phyloP scores from a whole-genome alignment of 768 basidiomycete species.

The Mycena floridula region DNA sequence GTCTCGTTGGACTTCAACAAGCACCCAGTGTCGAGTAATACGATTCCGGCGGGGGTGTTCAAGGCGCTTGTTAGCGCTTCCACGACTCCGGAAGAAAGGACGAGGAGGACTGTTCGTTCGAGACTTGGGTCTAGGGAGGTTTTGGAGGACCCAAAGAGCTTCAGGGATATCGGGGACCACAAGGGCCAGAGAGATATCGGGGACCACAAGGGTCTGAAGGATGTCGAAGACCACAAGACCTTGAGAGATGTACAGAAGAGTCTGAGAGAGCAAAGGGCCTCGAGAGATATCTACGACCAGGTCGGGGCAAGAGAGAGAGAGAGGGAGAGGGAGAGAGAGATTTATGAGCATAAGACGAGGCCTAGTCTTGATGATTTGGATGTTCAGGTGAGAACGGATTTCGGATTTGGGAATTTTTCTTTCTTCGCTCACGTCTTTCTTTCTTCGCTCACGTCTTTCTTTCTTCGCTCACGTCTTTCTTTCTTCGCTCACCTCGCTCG shows the following conservation, averaged over 20 bases:
- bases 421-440: too few relatives aligned
- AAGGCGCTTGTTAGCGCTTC: slow-evolving; percentile 56
- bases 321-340: too few relatives aligned
- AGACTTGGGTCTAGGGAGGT: slow-evolving; percentile 69
- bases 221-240: too few relatives aligned
- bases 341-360: slow-evolving; percentile 16
- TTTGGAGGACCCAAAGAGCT: slow-evolving; percentile 51
- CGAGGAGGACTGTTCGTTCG: slow-evolving; percentile 68
- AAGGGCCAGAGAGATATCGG: slow-evolving; percentile 4
- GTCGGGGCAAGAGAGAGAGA: too few relatives aligned
- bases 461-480: too few relatives aligned
- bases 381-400: too few relatives aligned
- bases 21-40: slow-evolving; percentile 58
- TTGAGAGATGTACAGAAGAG: slow-evolving; percentile 2
- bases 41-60: slow-evolving; percentile 81
- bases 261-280: too few relatives aligned
- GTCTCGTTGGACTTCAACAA: too few relatives aligned
- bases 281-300: too few relatives aligned
- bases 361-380: slow-evolving; percentile 77
- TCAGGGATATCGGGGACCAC: slow-evolving; percentile 2
- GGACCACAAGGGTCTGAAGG: slow-evolving; percentile 3
- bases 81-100: slow-evolving; percentile 50
- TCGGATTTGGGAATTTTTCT: too few relatives aligned
- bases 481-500: too few relatives aligned
- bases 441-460: too few relatives aligned